phyloP scores from a whole-genome alignment of 75 land plant genomes.

The Cupressus sempervirens region DNA sequence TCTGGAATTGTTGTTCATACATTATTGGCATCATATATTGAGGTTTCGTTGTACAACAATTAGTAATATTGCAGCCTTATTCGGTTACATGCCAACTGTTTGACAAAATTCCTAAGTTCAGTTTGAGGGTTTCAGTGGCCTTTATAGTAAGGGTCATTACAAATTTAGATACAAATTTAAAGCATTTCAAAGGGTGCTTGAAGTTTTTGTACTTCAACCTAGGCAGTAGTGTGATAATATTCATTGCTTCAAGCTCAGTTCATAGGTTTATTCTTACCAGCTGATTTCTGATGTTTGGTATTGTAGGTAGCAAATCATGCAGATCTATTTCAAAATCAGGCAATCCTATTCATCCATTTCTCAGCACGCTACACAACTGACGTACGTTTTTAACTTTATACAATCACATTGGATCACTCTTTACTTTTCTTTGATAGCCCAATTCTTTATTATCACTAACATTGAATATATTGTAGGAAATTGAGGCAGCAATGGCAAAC shows the following conservation, averaged over 20 bases:
- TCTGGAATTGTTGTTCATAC: too few relatives aligned
- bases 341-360: conserved; percentile 91
- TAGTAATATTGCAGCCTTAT: too few relatives aligned
- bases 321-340: conserved; percentile 73
- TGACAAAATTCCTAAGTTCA: too few relatives aligned
- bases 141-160: too few relatives aligned
- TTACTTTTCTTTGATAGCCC: not conserved
- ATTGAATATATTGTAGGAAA: conserved; percentile 37
- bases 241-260: not conserved
- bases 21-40: too few relatives aligned
- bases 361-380: conserved; percentile 77
- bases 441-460: not conserved
- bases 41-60: too few relatives aligned
- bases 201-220: not conserved
- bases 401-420: not conserved
- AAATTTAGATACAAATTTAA: not conserved
- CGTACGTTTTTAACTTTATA: conserved; percentile 30
- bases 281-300: not conserved
- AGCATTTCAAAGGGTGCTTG: not conserved
- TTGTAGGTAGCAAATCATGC: conserved; percentile 64
- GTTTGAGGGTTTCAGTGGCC: too few relatives aligned
- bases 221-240: not conserved
- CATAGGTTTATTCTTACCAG: not conserved
- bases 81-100: too few relatives aligned
- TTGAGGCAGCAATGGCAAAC: conserved; percentile 43